phyloP scores from a whole-genome alignment of 257 asterid species.

The Solanum arcanum region DNA sequence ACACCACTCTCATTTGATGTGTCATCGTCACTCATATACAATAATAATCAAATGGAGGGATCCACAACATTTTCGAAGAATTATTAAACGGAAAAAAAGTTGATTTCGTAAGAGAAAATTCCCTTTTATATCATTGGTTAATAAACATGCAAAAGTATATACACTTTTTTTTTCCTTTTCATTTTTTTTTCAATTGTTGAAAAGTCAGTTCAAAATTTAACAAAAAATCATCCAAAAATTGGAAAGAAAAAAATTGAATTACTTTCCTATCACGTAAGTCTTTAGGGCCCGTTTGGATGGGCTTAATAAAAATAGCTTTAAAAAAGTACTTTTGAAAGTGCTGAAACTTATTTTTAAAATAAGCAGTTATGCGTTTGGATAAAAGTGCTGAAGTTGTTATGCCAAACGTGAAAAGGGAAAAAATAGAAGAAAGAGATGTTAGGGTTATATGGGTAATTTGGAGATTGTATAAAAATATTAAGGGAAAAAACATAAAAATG shows the following conservation, averaged over 20 bases:
- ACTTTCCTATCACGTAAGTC: not conserved
- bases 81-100: not conserved
- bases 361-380: too few relatives aligned
- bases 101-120: not conserved
- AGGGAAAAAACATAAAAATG: too few relatives aligned
- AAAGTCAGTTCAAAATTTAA: not conserved
- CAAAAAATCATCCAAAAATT: not conserved
- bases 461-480: too few relatives aligned
- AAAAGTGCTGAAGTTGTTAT: too few relatives aligned
- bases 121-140: not conserved
- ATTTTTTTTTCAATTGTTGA: not conserved
- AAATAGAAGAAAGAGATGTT: too few relatives aligned
- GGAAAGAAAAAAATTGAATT: not conserved
- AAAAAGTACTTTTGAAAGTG: too few relatives aligned
- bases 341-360: too few relatives aligned
- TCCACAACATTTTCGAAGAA: not conserved
- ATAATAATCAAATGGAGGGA: not conserved
- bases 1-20: not conserved
- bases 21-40: not conserved
- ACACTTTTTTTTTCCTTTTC: not conserved
- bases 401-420: too few relatives aligned
- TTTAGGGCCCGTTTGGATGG: too few relatives aligned
- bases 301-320: too few relatives aligned
- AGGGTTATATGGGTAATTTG: too few relatives aligned
- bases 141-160: not conserved